phyloP scores from a whole-genome alignment of 306 rosid species.

The Fragaria nilgerrensis region DNA sequence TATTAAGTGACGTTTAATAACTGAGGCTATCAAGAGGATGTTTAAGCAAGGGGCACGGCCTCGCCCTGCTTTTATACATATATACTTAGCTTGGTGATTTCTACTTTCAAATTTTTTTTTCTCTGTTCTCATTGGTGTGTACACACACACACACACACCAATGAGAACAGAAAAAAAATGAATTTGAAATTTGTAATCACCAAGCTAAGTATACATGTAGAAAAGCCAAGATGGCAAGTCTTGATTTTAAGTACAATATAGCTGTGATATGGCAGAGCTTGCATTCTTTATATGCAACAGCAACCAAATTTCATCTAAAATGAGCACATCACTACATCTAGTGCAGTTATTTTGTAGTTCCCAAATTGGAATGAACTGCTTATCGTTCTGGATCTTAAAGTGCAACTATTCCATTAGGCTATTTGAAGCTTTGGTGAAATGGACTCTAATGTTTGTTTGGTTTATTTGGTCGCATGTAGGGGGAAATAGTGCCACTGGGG shows the following conservation, averaged over 20 bases:
- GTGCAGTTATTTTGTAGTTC: neutral
- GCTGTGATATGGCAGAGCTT: constrained; percentile 5
- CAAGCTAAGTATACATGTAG: too few relatives aligned
- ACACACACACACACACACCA: too few relatives aligned
- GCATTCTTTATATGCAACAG: neutral
- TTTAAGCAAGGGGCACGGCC: neutral
- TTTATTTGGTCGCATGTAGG: constrained; percentile 45
- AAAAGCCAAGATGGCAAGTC: too few relatives aligned
- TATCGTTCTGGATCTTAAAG: constrained; percentile 1
- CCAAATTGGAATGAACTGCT: constrained; percentile 3
- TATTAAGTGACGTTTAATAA: neutral
- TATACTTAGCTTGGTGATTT: neutral
- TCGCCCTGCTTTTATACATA: neutral
- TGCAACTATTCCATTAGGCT: constrained; percentile 7
- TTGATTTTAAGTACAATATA: neutral
- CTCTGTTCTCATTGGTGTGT: neutral
- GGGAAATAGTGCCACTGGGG: constrained; percentile 85
- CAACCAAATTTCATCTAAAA: constrained; percentile 11
- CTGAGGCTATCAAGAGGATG: neutral
- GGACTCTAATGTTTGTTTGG: constrained; percentile 15
- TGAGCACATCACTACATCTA: neutral
- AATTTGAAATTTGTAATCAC: too few relatives aligned
- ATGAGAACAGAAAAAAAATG: too few relatives aligned
- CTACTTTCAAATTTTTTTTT: neutral
- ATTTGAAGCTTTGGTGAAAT: neutral